Conservation (phyloP, 352 stramenopile genomes). For the Globisporangium splendens region DNA sequence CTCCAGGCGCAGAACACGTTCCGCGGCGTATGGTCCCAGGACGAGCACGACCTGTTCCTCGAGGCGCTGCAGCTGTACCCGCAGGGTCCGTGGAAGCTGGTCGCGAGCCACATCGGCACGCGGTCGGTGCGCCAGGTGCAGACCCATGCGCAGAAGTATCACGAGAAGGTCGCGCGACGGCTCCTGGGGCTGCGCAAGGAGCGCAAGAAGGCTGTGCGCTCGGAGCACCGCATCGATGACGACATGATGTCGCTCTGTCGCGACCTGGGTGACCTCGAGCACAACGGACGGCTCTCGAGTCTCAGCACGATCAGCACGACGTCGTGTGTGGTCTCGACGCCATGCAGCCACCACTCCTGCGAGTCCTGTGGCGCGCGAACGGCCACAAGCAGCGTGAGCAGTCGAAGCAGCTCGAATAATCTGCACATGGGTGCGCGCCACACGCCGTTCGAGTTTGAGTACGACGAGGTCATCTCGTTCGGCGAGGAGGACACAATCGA, state of each 20-base stretch:
- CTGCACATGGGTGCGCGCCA: background rate
- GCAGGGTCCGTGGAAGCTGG: slow-evolving; percentile 44
- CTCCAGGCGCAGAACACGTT: slow-evolving; percentile 8
- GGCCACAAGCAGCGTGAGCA: background rate
- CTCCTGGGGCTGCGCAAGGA: slow-evolving; percentile 44
- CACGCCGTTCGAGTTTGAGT: background rate
- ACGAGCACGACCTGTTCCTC: slow-evolving; percentile 64
- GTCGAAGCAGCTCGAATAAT: background rate
- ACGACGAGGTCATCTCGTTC: slow-evolving; percentile 12
- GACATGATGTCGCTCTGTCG: slow-evolving; percentile 21
- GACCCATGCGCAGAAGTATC: slow-evolving; percentile 63
- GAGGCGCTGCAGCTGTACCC: slow-evolving; percentile 46
- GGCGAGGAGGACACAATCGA: slow-evolving; percentile 9
- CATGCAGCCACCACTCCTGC: slow-evolving; percentile 2
- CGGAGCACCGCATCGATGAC: slow-evolving; percentile 56
- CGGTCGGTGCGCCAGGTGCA: slow-evolving; percentile 56
- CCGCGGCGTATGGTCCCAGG: slow-evolving; percentile 39
- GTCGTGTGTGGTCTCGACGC: slow-evolving; percentile 1
- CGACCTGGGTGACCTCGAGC: background rate
- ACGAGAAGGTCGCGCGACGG: slow-evolving; percentile 49
- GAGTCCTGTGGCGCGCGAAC: slow-evolving; percentile 1
- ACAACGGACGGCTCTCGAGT: slow-evolving; percentile 5
- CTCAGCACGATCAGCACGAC: background rate
- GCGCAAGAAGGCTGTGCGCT: slow-evolving; percentile 24
- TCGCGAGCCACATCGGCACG: slow-evolving; percentile 46